Conservation (phyloP, 768 basidiomycete genomes). For the Dacryopinax primogenitus region DNA sequence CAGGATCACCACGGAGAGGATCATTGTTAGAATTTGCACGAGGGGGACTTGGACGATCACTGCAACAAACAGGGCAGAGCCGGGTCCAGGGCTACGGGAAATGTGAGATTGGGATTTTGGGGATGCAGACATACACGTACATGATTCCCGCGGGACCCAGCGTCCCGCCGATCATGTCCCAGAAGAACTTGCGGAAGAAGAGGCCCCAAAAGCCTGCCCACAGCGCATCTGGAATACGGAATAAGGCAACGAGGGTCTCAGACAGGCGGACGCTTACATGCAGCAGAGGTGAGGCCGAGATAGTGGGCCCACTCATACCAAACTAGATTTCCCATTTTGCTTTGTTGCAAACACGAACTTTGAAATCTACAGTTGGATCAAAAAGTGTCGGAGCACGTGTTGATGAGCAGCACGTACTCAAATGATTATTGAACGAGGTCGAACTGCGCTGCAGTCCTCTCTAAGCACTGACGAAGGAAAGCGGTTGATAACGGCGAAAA, state of each 20-base stretch:
- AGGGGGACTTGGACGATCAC: slow-evolving; percentile 69
- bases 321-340: slow-evolving; percentile 22
- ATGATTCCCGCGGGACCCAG: slow-evolving; percentile 30
- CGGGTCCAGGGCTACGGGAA: slow-evolving; percentile 51
- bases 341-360: not conserved
- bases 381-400: not conserved
- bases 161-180: slow-evolving; percentile 81
- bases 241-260: slow-evolving; percentile 9
- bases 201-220: slow-evolving; percentile 75
- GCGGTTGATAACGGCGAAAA: not conserved
- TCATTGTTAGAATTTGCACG: slow-evolving; percentile 54
- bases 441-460: not conserved
- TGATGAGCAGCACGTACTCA: not conserved
- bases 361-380: not conserved
- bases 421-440: not conserved
- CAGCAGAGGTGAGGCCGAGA: slow-evolving; percentile 22
- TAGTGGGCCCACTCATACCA: slow-evolving; percentile 21
- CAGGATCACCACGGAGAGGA: slow-evolving; percentile 46
- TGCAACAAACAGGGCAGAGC: slow-evolving; percentile 48
- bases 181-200: slow-evolving; percentile 87
- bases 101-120: not conserved
- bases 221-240: slow-evolving; percentile 43
- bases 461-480: not conserved
- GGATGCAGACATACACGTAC: slow-evolving; percentile 8
- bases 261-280: slow-evolving; percentile 18